Conservation (phyloP, 2,329 filamentous ascomycete species). For the Fusarium musae region DNA sequence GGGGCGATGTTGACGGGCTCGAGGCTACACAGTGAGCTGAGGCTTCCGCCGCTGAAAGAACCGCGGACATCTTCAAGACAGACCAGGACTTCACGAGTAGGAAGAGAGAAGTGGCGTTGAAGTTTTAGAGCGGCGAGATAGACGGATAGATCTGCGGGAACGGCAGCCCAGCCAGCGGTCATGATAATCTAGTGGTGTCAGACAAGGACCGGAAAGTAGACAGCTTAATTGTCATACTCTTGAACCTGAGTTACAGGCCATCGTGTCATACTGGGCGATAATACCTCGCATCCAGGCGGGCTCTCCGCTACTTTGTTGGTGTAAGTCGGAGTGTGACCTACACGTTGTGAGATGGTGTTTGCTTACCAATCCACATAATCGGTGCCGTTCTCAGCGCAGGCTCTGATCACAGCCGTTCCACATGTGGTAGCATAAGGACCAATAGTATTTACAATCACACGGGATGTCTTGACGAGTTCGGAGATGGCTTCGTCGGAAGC, state of each 20-base stretch:
- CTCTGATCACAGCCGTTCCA: slow-evolving; percentile 27
- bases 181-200: slow-evolving; percentile 25
- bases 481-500: neutral
- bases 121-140: slow-evolving; percentile 27
- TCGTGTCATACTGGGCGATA: slow-evolving; percentile 22
- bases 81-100: slow-evolving; percentile 24
- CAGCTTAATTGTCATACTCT: neutral
- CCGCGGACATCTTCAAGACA: slow-evolving; percentile 20
- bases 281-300: slow-evolving; percentile 29
- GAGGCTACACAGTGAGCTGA: slow-evolving; percentile 29
- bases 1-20: neutral
- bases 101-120: slow-evolving; percentile 3
- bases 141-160: slow-evolving; percentile 31
- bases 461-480: neutral
- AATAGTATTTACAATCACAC: slow-evolving; percentile 23
- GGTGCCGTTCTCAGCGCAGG: slow-evolving; percentile 35
- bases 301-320: slow-evolving; percentile 30
- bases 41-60: slow-evolving; percentile 34
- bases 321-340: neutral
- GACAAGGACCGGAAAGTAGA: neutral
- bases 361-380: slow-evolving; percentile 38
- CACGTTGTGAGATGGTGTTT: neutral
- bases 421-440: slow-evolving; percentile 29
- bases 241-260: slow-evolving; percentile 16
- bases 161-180: slow-evolving; percentile 33